Evolutionary conservation across 2,329 filamentous ascomycete genomes (phyloP).

Genomic region (Byssoonygena ceratinophila): DNA sequence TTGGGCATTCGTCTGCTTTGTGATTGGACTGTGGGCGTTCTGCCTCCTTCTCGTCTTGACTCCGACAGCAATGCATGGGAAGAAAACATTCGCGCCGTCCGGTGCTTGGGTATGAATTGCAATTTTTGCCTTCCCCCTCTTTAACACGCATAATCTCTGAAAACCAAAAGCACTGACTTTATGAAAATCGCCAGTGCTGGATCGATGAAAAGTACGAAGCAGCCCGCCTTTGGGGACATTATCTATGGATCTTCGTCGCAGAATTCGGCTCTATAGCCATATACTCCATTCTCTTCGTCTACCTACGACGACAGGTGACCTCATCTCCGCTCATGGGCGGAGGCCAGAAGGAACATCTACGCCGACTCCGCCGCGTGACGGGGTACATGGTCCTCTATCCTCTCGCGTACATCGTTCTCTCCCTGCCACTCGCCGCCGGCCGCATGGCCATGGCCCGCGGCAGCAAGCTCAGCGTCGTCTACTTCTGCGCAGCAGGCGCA

Average conservation of each 20-base stretch:
- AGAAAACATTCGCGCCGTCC: constrained; percentile 39
- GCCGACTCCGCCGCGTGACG: constrained; percentile 34
- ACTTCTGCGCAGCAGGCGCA: constrained; percentile 44
- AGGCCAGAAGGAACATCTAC: constrained; percentile 30
- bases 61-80: constrained; percentile 35
- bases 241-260: constrained; percentile 45
- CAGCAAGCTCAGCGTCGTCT: constrained; percentile 28
- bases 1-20: constrained; percentile 35
- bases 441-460: constrained; percentile 35
- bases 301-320: constrained; percentile 38
- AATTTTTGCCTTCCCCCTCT: background rate
- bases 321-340: constrained; percentile 29
- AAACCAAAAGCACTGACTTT: no score
- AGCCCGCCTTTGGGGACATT: constrained; percentile 43
- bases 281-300: constrained; percentile 41
- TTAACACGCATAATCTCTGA: background rate
- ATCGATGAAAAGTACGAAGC: constrained; percentile 34
- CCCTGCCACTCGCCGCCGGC: constrained; percentile 50
- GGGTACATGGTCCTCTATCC: constrained; percentile 41
- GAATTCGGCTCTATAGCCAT: constrained; percentile 43
- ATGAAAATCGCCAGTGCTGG: constrained; percentile 42
- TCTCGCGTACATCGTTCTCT: constrained; percentile 49
- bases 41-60: constrained; percentile 39
- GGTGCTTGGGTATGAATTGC: constrained; percentile 41
- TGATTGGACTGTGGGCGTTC: constrained; percentile 39